phyloP scores from a whole-genome alignment of 257 asterid genomes.

The Capsicum rhomboideum region DNA sequence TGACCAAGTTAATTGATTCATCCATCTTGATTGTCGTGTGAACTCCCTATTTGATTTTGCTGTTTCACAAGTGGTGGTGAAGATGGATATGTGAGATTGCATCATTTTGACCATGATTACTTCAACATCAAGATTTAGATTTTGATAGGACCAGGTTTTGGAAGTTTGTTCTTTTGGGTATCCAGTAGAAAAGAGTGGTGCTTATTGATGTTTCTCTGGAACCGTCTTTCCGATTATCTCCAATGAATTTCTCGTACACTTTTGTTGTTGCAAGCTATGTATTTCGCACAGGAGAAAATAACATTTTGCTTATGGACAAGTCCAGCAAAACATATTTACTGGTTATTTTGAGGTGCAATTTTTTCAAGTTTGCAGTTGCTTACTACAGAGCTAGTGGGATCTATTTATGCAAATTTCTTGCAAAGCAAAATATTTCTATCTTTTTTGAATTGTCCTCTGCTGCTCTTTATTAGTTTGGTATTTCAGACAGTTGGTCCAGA shows the following conservation, averaged over 20 bases:
- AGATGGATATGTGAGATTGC: conserved; percentile 88
- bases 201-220: neutral
- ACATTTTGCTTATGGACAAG: neutral
- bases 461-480: neutral
- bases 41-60: neutral
- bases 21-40: neutral
- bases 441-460: neutral
- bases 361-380: neutral
- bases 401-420: neutral
- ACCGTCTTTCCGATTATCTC: neutral
- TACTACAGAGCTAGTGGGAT: neutral
- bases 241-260: neutral
- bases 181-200: neutral
- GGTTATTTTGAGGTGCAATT: neutral
- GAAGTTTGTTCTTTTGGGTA: neutral
- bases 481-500: neutral
- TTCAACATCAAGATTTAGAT: conserved; percentile 66
- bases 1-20: neutral
- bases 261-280: neutral
- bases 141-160: neutral
- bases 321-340: neutral
- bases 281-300: neutral
- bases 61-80: conserved; percentile 96
- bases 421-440: neutral
- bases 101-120: conserved; percentile 80